Percentiles rank a stretch among this genome's conserved stretches.
Conservation (phyloP, 1,284 basidiomycete species). For the Trichosporon ovoides region DNA sequence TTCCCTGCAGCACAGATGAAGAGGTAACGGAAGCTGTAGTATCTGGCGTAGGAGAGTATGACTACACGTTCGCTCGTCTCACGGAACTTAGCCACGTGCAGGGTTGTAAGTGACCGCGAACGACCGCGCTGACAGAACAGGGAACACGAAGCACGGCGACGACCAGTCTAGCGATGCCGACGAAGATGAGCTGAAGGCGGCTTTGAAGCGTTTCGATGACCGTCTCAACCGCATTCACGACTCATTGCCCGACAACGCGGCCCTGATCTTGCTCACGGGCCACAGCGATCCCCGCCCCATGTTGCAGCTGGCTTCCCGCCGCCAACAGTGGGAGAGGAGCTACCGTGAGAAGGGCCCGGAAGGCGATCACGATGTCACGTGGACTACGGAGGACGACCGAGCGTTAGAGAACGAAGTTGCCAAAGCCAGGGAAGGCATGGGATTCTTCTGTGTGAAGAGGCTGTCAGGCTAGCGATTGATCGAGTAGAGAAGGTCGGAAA, state of each 20-base stretch:
- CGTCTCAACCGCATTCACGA: slow-evolving; percentile 62
- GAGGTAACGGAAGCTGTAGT: slow-evolving; percentile 63
- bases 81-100: slow-evolving; percentile 67
- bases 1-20: slow-evolving; percentile 69
- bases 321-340: slow-evolving; percentile 65
- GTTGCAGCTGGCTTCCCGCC: slow-evolving; percentile 62
- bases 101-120: slow-evolving; percentile 61
- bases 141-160: slow-evolving; percentile 10
- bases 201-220: slow-evolving; percentile 54
- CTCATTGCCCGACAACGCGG: slow-evolving; percentile 67
- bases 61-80: slow-evolving; percentile 75
- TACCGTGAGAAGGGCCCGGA: slow-evolving; percentile 54
- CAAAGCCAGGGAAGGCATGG: slow-evolving; percentile 68
- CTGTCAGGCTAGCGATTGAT: not conserved
- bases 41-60: slow-evolving; percentile 60
- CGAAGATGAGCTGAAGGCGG: slow-evolving; percentile 21
- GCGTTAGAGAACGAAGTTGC: slow-evolving; percentile 71
- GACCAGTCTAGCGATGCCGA: not conserved
- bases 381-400: slow-evolving; percentile 70
- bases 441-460: slow-evolving; percentile 71
- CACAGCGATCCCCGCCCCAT: slow-evolving; percentile 77
- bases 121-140: not conserved
- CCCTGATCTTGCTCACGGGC: slow-evolving; percentile 76
- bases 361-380: slow-evolving; percentile 53
- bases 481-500: too few relatives aligned